These are phyloP conservation scores for Ascodesmis nigricans DNA, from an alignment of 495 filamentous ascomycete species.

Conservation along the genomic window DNA sequence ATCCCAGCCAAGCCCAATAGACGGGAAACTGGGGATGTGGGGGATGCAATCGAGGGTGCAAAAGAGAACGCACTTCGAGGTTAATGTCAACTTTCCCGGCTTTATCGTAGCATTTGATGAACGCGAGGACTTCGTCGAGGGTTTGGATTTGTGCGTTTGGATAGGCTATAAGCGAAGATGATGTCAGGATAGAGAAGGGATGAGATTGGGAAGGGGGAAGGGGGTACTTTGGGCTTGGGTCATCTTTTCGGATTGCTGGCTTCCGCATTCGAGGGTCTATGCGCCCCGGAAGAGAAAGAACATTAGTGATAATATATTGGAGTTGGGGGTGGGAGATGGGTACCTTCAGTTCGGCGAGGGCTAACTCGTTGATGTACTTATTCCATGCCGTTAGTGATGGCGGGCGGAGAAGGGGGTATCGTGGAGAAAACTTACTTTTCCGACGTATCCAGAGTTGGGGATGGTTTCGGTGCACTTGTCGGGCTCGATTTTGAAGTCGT, in stretches of 20 bases:
- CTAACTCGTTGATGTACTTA: slow-evolving; percentile 10
- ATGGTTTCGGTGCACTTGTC: slow-evolving; percentile 7
- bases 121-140: slow-evolving; percentile 8
- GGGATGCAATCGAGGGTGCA: no score
- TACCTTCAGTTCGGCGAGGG: slow-evolving; percentile 9
- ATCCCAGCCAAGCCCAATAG: no score
- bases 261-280: slow-evolving; percentile 9
- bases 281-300: no score
- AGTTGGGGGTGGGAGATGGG: background rate
- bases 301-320: background rate
- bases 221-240: slow-evolving; percentile 6
- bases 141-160: slow-evolving; percentile 5
- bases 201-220: background rate
- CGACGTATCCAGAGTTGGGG: slow-evolving; percentile 4
- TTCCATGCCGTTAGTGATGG: background rate
- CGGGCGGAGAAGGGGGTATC: background rate
- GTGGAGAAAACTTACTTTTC: background rate
- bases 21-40: no score
- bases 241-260: slow-evolving; percentile 3
- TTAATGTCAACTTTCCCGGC: slow-evolving; percentile 4
- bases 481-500: slow-evolving; percentile 7
- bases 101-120: slow-evolving; percentile 6
- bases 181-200: background rate
- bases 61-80: slow-evolving; percentile 2
- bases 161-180: background rate